Evolutionary conservation across 495 filamentous ascomycete species (phyloP).

Genomic region (Daldinia vernicosa): DNA sequence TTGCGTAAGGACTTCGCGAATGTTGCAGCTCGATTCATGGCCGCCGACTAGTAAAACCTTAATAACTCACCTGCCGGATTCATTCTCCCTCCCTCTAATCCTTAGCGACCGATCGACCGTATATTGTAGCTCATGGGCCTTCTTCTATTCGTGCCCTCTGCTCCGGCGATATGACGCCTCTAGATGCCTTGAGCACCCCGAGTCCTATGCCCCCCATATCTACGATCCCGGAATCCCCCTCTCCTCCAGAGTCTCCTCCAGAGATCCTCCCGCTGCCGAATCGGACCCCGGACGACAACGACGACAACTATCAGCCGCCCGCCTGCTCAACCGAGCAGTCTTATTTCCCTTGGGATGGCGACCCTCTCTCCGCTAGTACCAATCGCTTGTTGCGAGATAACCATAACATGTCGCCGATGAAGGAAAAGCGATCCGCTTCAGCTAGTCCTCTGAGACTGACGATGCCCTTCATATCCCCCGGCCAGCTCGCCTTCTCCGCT

Average conservation of each 20-base stretch:
- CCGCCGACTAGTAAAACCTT: constrained; percentile 30
- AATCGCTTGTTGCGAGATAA: constrained; percentile 16
- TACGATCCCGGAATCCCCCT: constrained; percentile 28
- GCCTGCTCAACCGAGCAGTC: constrained; percentile 19
- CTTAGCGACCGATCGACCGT: constrained; percentile 16
- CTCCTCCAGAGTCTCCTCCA: constrained; percentile 18
- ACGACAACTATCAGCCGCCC: constrained; percentile 19
- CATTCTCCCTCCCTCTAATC: constrained; percentile 5
- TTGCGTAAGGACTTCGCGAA: constrained; percentile 12
- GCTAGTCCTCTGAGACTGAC: constrained; percentile 50
- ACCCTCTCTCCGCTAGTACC: constrained; percentile 10
- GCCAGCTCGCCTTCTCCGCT: constrained; percentile 66
- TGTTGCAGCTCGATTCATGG: constrained; percentile 22
- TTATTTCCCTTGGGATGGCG: constrained; percentile 19
- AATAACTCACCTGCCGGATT: constrained; percentile 9
- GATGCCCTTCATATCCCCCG: constrained; percentile 51
- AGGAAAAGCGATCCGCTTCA: constrained; percentile 39
- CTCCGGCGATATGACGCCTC: constrained; percentile 42
- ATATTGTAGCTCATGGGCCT: constrained; percentile 33
- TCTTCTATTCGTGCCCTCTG: constrained; percentile 29
- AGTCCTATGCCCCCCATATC: constrained; percentile 26
- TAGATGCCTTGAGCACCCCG: constrained; percentile 24
- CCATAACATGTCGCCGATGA: constrained; percentile 16
- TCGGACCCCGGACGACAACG: constrained; percentile 23
- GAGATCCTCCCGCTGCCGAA: constrained; percentile 21